Base-by-base conservation (phyloP, 768 basidiomycete genomes). In the Coprinellus micaceus region DNA sequence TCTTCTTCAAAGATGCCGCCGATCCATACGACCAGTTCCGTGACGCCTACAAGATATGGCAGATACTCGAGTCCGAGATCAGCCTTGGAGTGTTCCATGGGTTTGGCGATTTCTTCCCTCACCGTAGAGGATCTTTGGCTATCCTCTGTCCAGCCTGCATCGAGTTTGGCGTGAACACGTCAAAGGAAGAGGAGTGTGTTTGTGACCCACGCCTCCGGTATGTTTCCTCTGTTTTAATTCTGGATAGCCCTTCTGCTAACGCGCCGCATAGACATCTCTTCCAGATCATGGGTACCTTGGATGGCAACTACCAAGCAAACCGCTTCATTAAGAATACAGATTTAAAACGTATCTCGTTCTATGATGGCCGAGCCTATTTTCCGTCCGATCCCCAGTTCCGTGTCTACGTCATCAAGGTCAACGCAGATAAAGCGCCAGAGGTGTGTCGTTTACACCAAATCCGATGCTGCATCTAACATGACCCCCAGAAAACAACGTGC, bases 261-360 rank as follows among this genome's bases (percentile, higher is more conserved):
- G 11, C 48, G 21, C 19, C 43, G 13, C 26, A 2, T 48, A 67
- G 68, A 2, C 65, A 70, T 44, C 22, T 66, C 0, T 63, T 64
- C 19, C 64, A 64, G 26, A 49, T 43, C 1, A 61, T 64, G 29
- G 13, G 51, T 2, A 67, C 66, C 0, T n/a, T 57, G 1, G 66
- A 70, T 43, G 66, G 65, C 0, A 68, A 70, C 26, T 56, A 56
- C 36, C 66, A 66, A 17, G n/a, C 54, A 0, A 64, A 65, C 26
- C 56, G 61, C n/a, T 63, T 58, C 30, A 37, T 58, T 13, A 68
- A 68, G 43, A 68, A 66, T 44, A 59, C 53, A 0, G 59, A 62
- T 25, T 60, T 61, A 0, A 54, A 66, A 22, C 60, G 64, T 54
- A 36, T 61, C 10, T 68, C 67, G 0, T 48, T 68, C 9, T 64